phyloP scores from a whole-genome alignment of 176 grass and related monocot genomes.

The sorghum (Sorghum bicolor) region Sorghum_bicolor_NCBIv3 NC_012873.2:4704501-4705000 shows the following conservation, averaged over 20 bases:
- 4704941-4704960: constrained; percentile 33
- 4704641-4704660: not conserved
- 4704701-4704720: not conserved
- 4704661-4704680: not conserved
- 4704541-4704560: not conserved
- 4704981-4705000: not conserved
- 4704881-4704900: constrained; percentile 47
- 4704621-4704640: constrained; percentile 16
- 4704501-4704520: constrained; percentile 49
- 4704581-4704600: constrained; percentile 99
- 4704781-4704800: constrained; percentile 15
- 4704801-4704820: not conserved
- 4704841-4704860: not conserved
- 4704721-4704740: constrained; percentile 11
- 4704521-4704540: not conserved
- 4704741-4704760: constrained; percentile 26
- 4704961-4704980: constrained; percentile 33
- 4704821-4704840: too few species aligned
- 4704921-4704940: not conserved
- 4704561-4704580: constrained; percentile 87
- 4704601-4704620: constrained; percentile 32
- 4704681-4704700: not conserved
- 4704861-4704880: constrained; percentile 53
- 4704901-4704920: constrained; percentile 74
- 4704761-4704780: not conserved